Evolutionary conservation across 768 basidiomycete genomes (phyloP).

Genomic region (Pisolithus tinctorius): DNA sequence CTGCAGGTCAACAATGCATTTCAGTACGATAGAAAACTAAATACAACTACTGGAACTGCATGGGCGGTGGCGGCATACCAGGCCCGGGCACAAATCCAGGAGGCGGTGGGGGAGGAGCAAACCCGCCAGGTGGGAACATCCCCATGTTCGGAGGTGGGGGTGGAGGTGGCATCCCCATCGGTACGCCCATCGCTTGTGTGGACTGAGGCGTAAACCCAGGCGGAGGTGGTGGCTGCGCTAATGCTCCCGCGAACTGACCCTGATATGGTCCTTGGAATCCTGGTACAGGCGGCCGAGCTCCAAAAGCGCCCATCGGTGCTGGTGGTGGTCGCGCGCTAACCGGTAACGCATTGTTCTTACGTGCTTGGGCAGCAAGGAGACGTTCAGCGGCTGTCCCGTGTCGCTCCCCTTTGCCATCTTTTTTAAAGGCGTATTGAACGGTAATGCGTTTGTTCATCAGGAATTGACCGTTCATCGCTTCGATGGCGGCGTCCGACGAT

Average conservation of each 20-base stretch:
- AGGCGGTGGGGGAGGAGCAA: slow-evolving; percentile 54
- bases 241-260: slow-evolving; percentile 89
- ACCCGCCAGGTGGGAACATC: slow-evolving; percentile 41
- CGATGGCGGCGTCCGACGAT: slow-evolving; percentile 91
- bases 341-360: slow-evolving; percentile 90
- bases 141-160: slow-evolving; percentile 34
- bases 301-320: slow-evolving; percentile 60
- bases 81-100: slow-evolving; percentile 52
- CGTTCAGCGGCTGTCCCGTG: slow-evolving; percentile 98
- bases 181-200: slow-evolving; percentile 31
- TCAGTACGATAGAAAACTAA: background rate
- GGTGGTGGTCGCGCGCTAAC: slow-evolving; percentile 70
- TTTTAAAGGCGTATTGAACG: slow-evolving; percentile 98
- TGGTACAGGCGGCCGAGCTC: slow-evolving; percentile 56
- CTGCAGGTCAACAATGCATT: no score
- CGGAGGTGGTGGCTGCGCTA: slow-evolving; percentile 78
- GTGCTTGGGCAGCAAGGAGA: slow-evolving; percentile 88
- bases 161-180: slow-evolving; percentile 32
- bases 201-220: slow-evolving; percentile 73
- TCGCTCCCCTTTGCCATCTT: slow-evolving; percentile 96
- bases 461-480: slow-evolving; percentile 96
- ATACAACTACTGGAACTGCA: slow-evolving; percentile 6
- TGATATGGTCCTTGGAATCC: slow-evolving; percentile 74
- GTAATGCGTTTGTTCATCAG: slow-evolving; percentile 97
- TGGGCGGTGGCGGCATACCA: slow-evolving; percentile 38